A percentile compares a stretch with the other conserved stretches of the same genome.
phyloP scores from a whole-genome alignment of 1,139 yeast genomes.

The Hemisphaericaspora xylanilytica region DNA sequence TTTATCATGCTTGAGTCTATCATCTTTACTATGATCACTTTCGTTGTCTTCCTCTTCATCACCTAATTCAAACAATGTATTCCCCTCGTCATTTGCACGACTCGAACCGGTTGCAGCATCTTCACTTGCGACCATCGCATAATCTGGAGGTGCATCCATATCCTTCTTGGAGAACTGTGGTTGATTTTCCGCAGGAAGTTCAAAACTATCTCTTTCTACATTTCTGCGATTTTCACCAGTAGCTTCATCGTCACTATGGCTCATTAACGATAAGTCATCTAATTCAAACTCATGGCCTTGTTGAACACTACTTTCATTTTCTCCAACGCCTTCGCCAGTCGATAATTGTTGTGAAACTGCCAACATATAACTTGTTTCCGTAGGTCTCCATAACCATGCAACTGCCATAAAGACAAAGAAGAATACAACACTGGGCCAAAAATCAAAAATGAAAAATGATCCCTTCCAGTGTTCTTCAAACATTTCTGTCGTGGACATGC shows the following conservation, averaged over 20 bases:
- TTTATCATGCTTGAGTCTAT: constrained; percentile 23
- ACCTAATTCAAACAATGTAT: constrained; percentile 39
- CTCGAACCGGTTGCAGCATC: background rate
- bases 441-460: constrained; percentile 83
- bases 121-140: constrained; percentile 19
- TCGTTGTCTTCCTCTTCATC: constrained; percentile 33
- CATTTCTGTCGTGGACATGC: constrained; percentile 72
- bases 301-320: constrained; percentile 47
- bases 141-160: constrained; percentile 25
- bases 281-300: constrained; percentile 64
- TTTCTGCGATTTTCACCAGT: constrained; percentile 11
- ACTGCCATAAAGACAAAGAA: constrained; percentile 79
- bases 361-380: constrained; percentile 89
- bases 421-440: constrained; percentile 93
- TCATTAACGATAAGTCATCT: constrained; percentile 67
- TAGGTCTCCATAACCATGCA: constrained; percentile 96
- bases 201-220: constrained; percentile 35
- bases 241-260: constrained; percentile 46
- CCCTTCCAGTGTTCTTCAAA: constrained; percentile 91
- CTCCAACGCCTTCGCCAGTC: constrained; percentile 63
- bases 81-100: constrained; percentile 13
- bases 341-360: constrained; percentile 94
- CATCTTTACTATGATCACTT: constrained; percentile 28
- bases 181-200: constrained; percentile 24
- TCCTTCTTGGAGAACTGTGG: constrained; percentile 10